Evolutionary conservation across 2,329 filamentous ascomycete genomes (phyloP).

Genomic region (Diplodia scrobiculata): DNA sequence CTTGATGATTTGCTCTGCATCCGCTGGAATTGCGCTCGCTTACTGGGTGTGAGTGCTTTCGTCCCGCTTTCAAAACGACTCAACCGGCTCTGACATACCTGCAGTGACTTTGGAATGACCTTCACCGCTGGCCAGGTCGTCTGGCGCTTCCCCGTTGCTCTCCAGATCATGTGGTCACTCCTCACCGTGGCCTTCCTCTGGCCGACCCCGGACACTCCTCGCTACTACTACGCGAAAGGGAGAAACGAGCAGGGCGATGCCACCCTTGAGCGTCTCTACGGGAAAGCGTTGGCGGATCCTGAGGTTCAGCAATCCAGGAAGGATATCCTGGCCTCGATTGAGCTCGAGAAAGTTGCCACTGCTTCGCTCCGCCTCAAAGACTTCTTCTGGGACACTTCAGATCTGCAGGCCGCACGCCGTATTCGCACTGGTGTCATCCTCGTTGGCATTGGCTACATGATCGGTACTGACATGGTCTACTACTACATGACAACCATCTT

Average conservation of each 20-base stretch:
- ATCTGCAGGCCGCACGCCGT: conserved; percentile 35
- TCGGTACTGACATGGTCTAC: conserved; percentile 48
- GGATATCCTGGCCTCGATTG: conserved; percentile 34
- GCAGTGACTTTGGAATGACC: conserved; percentile 40
- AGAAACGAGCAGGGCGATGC: conserved; percentile 34
- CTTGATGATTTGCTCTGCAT: conserved; percentile 38
- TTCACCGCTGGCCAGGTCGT: conserved; percentile 37
- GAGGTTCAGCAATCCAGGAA: conserved; percentile 31
- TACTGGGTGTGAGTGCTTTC: conserved; percentile 39
- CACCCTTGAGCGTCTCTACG: conserved; percentile 33
- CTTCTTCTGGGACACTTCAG: conserved; percentile 33
- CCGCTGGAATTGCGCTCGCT: conserved; percentile 36
- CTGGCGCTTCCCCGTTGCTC: conserved; percentile 41
- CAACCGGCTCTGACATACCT: neutral
- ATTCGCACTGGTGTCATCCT: conserved; percentile 45
- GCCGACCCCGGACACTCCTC: conserved; percentile 37
- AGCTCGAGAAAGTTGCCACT: conserved; percentile 31
- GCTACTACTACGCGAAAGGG: conserved; percentile 38
- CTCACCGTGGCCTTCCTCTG: conserved; percentile 34
- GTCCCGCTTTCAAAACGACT: neutral
- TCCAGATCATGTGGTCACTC: conserved; percentile 38
- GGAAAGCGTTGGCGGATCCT: conserved; percentile 31
- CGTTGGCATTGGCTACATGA: conserved; percentile 48
- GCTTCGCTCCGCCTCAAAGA: conserved; percentile 33
- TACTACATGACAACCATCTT: conserved; percentile 28